Evolutionary conservation across 345 rosid species (phyloP).

Genomic region (Citrus australasica): DNA sequence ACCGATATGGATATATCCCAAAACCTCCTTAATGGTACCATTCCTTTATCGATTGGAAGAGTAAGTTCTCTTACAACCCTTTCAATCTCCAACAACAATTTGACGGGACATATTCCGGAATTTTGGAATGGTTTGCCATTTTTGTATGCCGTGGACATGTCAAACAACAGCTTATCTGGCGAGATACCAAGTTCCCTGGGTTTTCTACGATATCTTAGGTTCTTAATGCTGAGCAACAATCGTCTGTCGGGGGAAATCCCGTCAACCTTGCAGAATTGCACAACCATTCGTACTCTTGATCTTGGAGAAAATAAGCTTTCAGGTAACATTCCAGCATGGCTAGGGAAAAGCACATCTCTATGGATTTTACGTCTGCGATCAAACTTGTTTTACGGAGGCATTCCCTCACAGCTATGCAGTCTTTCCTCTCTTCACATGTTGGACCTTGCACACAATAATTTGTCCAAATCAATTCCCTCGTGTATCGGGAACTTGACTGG

Average conservation of each 20-base stretch:
- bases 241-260: conserved; percentile 8
- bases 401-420: not conserved
- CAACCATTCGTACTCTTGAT: not conserved
- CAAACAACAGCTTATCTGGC: not conserved
- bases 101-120: conserved; percentile 13
- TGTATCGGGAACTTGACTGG: conserved; percentile 4
- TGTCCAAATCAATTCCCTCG: conserved; percentile 3
- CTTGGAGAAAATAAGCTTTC: conserved; percentile 8
- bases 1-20: conserved; percentile 13
- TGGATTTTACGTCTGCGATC: not conserved
- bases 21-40: conserved; percentile 15
- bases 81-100: not conserved
- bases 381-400: not conserved
- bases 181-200: not conserved
- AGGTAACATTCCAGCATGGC: conserved; percentile 9
- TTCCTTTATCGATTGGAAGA: conserved; percentile 7
- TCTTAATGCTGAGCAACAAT: conserved; percentile 8
- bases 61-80: not conserved
- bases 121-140: not conserved
- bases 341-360: not conserved
- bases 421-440: conserved; percentile 12
- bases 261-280: not conserved
- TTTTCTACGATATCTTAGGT: not conserved
- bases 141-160: not conserved
- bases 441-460: conserved; percentile 9